Conservation (phyloP, 2,329 filamentous ascomycete genomes). For the Hypocrella siamensis region DNA sequence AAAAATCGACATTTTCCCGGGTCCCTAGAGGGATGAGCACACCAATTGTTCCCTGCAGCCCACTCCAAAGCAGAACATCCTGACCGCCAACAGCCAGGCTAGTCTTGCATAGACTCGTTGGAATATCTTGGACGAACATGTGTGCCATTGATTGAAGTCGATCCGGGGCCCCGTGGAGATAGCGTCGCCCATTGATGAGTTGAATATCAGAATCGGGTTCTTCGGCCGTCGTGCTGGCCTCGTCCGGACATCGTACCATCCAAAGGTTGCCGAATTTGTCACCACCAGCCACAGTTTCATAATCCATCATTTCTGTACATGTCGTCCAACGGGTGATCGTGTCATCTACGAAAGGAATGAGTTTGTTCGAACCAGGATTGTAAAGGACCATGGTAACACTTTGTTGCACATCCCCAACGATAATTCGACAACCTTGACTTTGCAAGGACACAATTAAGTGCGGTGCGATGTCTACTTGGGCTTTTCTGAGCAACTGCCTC, state of each 20-base stretch:
- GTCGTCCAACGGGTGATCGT: constrained; percentile 82
- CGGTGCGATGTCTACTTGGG: constrained; percentile 63
- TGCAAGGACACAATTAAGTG: constrained; percentile 80
- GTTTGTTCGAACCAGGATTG: constrained; percentile 77
- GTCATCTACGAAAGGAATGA: constrained; percentile 94
- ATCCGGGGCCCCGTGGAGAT: constrained; percentile 79
- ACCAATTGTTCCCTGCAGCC: constrained; percentile 85
- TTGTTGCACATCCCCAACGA: constrained; percentile 86
- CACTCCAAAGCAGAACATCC: constrained; percentile 84
- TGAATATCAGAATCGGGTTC: constrained; percentile 84
- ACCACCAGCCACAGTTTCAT: constrained; percentile 84
- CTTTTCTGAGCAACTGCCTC: constrained; percentile 81
- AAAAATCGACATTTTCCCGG: constrained; percentile 93
- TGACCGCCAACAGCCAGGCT: constrained; percentile 81
- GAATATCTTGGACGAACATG: constrained; percentile 83
- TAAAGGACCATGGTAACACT: constrained; percentile 86
- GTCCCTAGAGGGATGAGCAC: constrained; percentile 83
- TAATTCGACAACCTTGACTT: constrained; percentile 78
- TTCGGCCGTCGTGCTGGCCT: constrained; percentile 77
- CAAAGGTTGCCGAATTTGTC: constrained; percentile 98
- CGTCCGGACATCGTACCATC: constrained; percentile 74
- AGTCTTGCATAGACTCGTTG: constrained; percentile 78
- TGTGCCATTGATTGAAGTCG: constrained; percentile 75
- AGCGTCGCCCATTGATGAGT: constrained; percentile 73
- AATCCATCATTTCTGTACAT: constrained; percentile 86